Evolutionary conservation across 371 early-diverging fungal species (phyloP), one percentile per base, ranked within the genome.

Genomic region (Mucor circinelloides): DNA sequence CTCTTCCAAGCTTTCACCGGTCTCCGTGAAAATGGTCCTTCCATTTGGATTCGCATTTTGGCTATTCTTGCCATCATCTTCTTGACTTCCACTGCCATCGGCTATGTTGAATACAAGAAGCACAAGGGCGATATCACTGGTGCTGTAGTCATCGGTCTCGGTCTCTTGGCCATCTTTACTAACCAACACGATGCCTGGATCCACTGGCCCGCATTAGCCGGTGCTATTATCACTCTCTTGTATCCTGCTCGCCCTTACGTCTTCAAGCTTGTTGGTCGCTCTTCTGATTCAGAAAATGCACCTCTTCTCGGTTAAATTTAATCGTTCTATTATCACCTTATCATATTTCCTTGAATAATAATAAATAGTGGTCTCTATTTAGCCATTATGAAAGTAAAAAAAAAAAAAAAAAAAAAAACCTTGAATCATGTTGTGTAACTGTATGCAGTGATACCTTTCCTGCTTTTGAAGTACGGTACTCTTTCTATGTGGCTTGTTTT

Each of bases 41-140:
- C 70, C 52, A 54, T 83, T 58, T 75, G 84, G 65, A 75, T 83
- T 65, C 74, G 78, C 58, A 78, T 87, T 58, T 63, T 88, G 6
- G 83, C 81, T 36, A 79, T 86, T 57, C 63, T 85, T 40, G 88
- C 84, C 23, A 57, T 88, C 38, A 38, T 82, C 48, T 79, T 89
- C 77, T 77, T 91, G 62, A 68, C 83, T n/a, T 79, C 76, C 44
- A 88, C 89, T 58, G 89, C 87, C 30, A 70, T 89, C 60, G 87
- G 86, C 59, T 91, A 91, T 67, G 87, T 90, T 59, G 89, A 90
- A 68, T 84, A 78, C 77, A 85, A 85, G 80, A 76, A 81, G 63
- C 61, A 76, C 28, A 83, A 85, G 72, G 92, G 90, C 15, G 92
- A 91, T 76, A 70, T 89, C 27, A 84, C 86, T 34, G 88, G 85